Base-by-base conservation (phyloP, 2,329 filamentous ascomycete genomes). In the Colletotrichum destructivum region DNA sequence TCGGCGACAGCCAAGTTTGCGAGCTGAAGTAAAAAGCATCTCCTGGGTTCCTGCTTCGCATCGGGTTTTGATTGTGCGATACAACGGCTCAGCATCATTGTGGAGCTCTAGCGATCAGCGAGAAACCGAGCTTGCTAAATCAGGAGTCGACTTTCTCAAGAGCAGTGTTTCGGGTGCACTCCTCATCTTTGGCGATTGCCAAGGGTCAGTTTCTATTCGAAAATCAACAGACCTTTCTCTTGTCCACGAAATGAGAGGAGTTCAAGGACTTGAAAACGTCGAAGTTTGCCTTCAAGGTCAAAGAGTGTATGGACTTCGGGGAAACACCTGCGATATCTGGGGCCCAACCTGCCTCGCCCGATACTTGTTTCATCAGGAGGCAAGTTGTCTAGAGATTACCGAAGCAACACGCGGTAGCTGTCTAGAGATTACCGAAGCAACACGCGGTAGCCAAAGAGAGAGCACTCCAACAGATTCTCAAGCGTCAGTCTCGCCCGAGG, bases 281-380 rank as follows among this genome's bases (percentile, higher is more conserved):
- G 46, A n/a, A 49, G 18, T 49, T 18, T 49, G 47, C n/a, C 47
- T 21, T 23, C 47, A 11, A 12, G 47, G 47, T 21, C n/a, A 49
- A 12, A 49, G 47, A 21, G 18, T 49, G n/a, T 49, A 49, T 11
- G 47, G 47, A 21, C 47, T 49, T 21, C n/a, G n/a, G 21, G 47
- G 47, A 49, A 21, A 49, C 47, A 49, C 47, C 47, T 49, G 47
- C n/a, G 47, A 21, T 21, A 49, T 49, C n/a, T 49, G 47, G 47
- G 47, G 47, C 18, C 47, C n/a, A 49, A 49, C n/a, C 47, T 49
- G 47, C 47, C 47, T 49, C 47, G 47, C 47, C 1, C 47, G 47
- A 21, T 21, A 49, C n/a, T 49, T 11, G n/a, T 49, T 21, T 49
- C n/a, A 21, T 21, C 7, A 4, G 47, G n/a, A 21, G 47, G 47